Base-by-base conservation (phyloP, 495 filamentous ascomycete genomes). In the Aspergillus diversus region DNA sequence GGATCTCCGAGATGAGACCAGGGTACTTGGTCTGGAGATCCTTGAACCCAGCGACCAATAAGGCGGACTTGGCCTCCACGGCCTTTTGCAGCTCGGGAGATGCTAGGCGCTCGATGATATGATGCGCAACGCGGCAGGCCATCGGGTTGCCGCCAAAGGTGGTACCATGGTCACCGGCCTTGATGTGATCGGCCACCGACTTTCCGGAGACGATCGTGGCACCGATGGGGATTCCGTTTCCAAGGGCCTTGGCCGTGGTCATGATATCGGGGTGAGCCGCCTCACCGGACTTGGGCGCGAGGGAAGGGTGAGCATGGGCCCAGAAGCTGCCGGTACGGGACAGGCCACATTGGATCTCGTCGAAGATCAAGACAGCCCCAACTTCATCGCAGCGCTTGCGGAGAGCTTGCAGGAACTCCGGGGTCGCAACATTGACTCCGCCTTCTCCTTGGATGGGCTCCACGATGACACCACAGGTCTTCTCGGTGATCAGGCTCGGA, bases 371-470 rank as follows among this genome's bases (percentile, higher is more conserved):
- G 9, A 97, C 84, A 0, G 95, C 96, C 42, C 91, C 91, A 33
- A 97, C 92, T 70, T 92, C 90, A 53, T 88, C 86, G 74, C 94
- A 98, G 55, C 92, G 85, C 65, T 83, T 83, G 59, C 89, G 89
- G 11, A 99, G 82, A 0, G 91, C 88, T 9, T 81, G 60, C 7
- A 98, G 81, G 74, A 98, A 99, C 63, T 90, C 89, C 4, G 88
- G 85, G 5, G 84, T 90, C 3, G 91, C 95, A 11, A 91, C 86
- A 65, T 92, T 90, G 39, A 99, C 89, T 63, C 95, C 95, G 42
- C 95, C 95, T 79, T 99, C 95, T 43, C 95, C 95, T 77, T 99
- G 95, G 65, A 99, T 97, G 13, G 95, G 95, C 81, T 99, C 95
- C 27, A 98, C 84, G 54, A 99, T 91, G n/a, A 98, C 95, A 66